Base-by-base conservation (phyloP, 805 yeast genomes). In the Jamesozyma rosinii region DNA sequence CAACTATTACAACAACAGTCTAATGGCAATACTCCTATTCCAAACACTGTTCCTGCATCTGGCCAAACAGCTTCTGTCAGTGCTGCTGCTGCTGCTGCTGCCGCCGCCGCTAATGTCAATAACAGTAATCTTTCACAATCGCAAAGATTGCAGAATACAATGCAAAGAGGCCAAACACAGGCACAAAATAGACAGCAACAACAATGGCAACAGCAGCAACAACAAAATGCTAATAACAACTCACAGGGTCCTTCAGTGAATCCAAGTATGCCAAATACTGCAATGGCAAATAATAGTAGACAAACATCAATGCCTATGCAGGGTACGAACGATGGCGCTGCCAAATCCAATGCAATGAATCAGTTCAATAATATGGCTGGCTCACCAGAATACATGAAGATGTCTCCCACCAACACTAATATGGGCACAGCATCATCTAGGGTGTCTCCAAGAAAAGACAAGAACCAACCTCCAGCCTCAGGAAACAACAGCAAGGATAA, bases 151-250 rank as follows among this genome's bases (percentile, higher is more conserved):
- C 39, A 37, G 26, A 50, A 53, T 36, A 24, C 29, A 24, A 53
- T 51, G 8, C 60, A 24, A 24, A 24, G 29, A 24, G 29, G 10
- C 11, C 29, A 24, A 11, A 11, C 29, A 8, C 58, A 54, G 10
- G 52, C 54, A 27, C 63, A 57, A 33, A 9, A 19, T 17, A 59
- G 55, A 36, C 59, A 54, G 35, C 51, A 54, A 53, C 60, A 56
- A 39, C 61, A 55, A 39, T 58, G 53, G 42, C 54, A 49, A 32
- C 57, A 51, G 38, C 50, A 51, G 33, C 45, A 44, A 35, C 43
- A 45, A 14, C 45, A 42, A 24, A 29, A 17, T 9, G 22, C 37
- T 9, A 30, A 17, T 30, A 5, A 30, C 15, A 30, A 30, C 11
- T 17, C 19, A 10, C 10, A 13, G 4, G 37, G n/a, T n/a, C n/a